Evolutionary conservation across 179 eudicot genomes (phyloP), one percentile per base, ranked within the genome.

Genomic region (Nepenthes alata): DNA sequence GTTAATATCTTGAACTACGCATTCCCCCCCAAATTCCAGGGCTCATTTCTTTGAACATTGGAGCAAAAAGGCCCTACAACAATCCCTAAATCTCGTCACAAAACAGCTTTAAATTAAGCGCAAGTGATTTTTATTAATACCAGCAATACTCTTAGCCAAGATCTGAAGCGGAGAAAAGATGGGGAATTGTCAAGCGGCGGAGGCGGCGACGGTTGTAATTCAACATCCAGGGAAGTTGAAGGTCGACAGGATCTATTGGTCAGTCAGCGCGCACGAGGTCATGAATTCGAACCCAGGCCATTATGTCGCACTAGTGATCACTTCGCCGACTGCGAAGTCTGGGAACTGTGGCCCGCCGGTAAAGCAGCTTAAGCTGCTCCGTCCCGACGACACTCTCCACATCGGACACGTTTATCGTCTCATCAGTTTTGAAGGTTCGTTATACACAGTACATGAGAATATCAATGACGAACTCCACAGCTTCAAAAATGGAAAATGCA

Each of bases 121-220:
- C 25, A 25, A 25, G 25, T 25, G 25, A 25, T 25, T 25, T 25
- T 25, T 25, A 25, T 25, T 25, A 25, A 25, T 25, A 25, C 25
- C 25, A 25, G 25, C 25, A 25, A 25, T 25, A 25, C 0, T 25
- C 25, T 25, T 25, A 25, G 25, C 25, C 25, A 25, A 25, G 25
- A 25, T 25, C 25, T 25, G 25, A 25, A 25, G 25, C 25, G 25
- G 8, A 41, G 45, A 4, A 4, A 41, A 38, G n/a, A 89, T 86
- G 96, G 96, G 96, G 67, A 89, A 88, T 61, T 89, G 96, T 56
- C 96, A 89, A 44, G 86, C 94, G 48, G 85, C 94, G 3, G 90
- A 89, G 72, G 87, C 79, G 37, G 85, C 90, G 57, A 63, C 82
- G 53, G 90, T 84, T 75, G 71, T 80, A 73, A 75, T 89, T 13